Percentiles rank a stretch among this genome's conserved stretches.
Evolutionary conservation across 805 yeast genomes (phyloP).

Genomic region (Lipomyces sp.): DNA sequence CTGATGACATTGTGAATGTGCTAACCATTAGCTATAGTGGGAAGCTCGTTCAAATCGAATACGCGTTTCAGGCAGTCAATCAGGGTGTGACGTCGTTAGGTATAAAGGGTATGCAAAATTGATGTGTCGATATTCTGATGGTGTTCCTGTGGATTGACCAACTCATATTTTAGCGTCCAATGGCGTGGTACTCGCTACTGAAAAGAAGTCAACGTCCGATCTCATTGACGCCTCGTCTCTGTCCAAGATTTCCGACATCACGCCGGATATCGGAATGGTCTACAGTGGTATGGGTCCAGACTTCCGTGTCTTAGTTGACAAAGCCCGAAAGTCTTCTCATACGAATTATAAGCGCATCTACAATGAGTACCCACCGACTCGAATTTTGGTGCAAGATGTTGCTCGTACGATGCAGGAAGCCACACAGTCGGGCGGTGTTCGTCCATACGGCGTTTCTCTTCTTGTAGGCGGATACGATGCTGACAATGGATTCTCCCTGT

Average conservation of each 20-base stretch:
- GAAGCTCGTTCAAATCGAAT: conserved; percentile 95
- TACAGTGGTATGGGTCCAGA: conserved; percentile 99
- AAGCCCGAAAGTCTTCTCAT: conserved; percentile 91
- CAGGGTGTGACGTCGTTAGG: conserved; percentile 98
- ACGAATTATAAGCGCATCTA: conserved; percentile 89
- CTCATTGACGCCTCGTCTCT: conserved; percentile 75
- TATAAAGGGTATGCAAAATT: conserved; percentile 55
- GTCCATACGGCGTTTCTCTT: conserved; percentile 97
- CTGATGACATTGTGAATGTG: conserved; percentile 1
- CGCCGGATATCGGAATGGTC: conserved; percentile 96
- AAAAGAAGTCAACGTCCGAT: conserved; percentile 82
- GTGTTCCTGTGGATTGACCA: not conserved
- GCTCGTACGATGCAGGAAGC: conserved; percentile 98
- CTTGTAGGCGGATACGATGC: conserved; percentile 94
- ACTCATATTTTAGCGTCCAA: conserved; percentile 65
- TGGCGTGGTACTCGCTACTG: conserved; percentile 96
- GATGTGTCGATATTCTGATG: not conserved
- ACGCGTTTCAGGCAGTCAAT: conserved; percentile 95
- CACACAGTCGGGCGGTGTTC: conserved; percentile 97
- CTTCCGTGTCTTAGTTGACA: conserved; percentile 90
- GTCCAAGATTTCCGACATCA: conserved; percentile 77
- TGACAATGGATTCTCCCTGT: conserved; percentile 53
- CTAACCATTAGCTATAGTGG: conserved; percentile 62
- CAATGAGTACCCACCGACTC: conserved; percentile 97
- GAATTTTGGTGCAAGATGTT: conserved; percentile 88